Evolutionary conservation across 331 rosid genomes (phyloP), one percentile per base, ranked within the genome.

Genomic region (Prunus yedoensis): DNA sequence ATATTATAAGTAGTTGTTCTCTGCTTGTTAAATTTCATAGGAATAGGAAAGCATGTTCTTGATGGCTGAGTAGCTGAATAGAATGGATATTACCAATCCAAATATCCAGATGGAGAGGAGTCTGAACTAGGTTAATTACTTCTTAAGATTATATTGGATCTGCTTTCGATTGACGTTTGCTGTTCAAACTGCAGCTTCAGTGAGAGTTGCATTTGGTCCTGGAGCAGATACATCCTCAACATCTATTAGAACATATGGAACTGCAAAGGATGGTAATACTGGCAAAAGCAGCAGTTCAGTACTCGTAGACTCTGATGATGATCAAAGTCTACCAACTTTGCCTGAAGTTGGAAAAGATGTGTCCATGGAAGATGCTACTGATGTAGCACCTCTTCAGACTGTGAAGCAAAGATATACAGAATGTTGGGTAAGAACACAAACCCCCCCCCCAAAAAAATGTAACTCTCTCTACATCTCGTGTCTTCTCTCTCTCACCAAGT

Each of bases 161-260:
- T 67, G 61, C 58, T 87, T 76, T 70, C 66, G 70, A 28, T 72
- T 81, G 41, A 57, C 41, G 76, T 74, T 75, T 51, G 45, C 49
- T 52, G 45, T 70, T 51, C 21, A 62, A 82, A 71, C 58, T 83
- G 74, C 88, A 94, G 99, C 96, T 62, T 73, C 78, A 53, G 80
- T 79, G 64, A 84, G 85, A 80, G 96, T 89, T 68, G 89, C 95
- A 54, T 88, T 92, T 83, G 93, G 97, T 77, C 93, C 91, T 0
- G 91, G 83, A 50, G 80, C 80, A 50, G 80, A 72, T 11, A 15
- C 65, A 76, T 77, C 92, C 75, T 49, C 89, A n/a, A 8, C 79
- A 76, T 56, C 83, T 30, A 69, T 87, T 45, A 85, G 89, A 78
- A 69, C 83, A 54, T 83, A 56, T 59, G 92, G 90, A 45, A 70